Percentiles rank a stretch among this genome's conserved stretches.
phyloP scores from a whole-genome alignment of 2,329 filamentous ascomycete genomes.

The Pseudogymnoascus sp. region DNA sequence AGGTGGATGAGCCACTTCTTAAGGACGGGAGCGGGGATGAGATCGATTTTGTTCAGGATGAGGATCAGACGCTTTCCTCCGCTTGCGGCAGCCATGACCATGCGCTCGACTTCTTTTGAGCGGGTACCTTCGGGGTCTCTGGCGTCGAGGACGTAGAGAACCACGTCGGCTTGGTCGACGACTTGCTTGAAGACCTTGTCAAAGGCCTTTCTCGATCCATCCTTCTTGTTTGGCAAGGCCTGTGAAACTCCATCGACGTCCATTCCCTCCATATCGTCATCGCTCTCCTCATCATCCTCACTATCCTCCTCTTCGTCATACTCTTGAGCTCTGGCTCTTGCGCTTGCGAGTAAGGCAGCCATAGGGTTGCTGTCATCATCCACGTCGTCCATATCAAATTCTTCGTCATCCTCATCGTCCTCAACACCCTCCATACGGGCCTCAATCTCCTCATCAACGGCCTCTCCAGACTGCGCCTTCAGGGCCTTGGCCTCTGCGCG shows the following conservation, averaged over 20 bases:
- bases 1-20: too few relatives aligned
- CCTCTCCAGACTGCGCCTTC: constrained; percentile 43
- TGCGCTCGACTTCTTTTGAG: constrained; percentile 82
- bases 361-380: constrained; percentile 72
- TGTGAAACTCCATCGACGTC: constrained; percentile 44
- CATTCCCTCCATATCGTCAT: constrained; percentile 37
- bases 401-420: constrained; percentile 41
- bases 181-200: constrained; percentile 96
- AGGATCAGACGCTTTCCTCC: constrained; percentile 84
- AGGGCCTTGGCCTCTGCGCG: constrained; percentile 65
- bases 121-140: constrained; percentile 85
- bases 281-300: constrained; percentile 50
- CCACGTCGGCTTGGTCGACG: constrained; percentile 78
- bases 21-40: constrained; percentile 73
- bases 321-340: constrained; percentile 66
- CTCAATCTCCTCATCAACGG: constrained; percentile 36
- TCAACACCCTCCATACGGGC: constrained; percentile 38
- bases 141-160: constrained; percentile 89
- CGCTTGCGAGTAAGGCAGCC: constrained; percentile 83
- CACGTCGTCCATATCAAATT: constrained; percentile 43
- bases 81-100: constrained; percentile 79
- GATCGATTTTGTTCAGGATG: constrained; percentile 91
- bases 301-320: constrained; percentile 50
- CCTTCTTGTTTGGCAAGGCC: constrained; percentile 44
- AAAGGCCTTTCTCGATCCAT: constrained; percentile 75